These are phyloP conservation scores for Penicillium canescens DNA, from an alignment of 495 filamentous ascomycete species.

Conservation along the genomic window DNA sequence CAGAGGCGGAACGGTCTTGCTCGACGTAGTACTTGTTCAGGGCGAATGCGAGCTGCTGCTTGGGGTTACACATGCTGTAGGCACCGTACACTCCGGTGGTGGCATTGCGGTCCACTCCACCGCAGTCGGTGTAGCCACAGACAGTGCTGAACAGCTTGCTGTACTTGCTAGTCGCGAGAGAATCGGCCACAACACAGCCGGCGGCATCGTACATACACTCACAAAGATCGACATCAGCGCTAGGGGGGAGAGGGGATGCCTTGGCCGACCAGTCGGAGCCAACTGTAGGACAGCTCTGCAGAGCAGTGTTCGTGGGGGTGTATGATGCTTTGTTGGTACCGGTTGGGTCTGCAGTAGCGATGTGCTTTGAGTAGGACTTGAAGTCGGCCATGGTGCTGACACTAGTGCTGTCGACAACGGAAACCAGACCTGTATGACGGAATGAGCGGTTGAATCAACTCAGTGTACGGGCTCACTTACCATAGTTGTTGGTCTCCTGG, in stretches of 20 bases:
- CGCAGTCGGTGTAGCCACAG: conserved; percentile 68
- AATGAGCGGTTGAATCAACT: conserved; percentile 3
- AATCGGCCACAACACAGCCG: conserved; percentile 62
- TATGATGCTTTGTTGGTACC: conserved; percentile 66
- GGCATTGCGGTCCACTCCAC: conserved; percentile 69
- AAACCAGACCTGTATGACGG: conserved; percentile 60
- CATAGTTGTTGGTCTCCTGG: conserved; percentile 87
- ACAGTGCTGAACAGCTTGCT: conserved; percentile 69
- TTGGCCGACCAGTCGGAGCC: conserved; percentile 65
- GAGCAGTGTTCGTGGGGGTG: conserved; percentile 73
- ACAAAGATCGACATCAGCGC: conserved; percentile 73
- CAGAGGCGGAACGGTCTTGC: conserved; percentile 51
- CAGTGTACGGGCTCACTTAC: conserved; percentile 38
- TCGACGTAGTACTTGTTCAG: conserved; percentile 78
- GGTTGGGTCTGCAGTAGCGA: conserved; percentile 67
- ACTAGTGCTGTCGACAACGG: conserved; percentile 56
- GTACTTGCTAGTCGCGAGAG: conserved; percentile 52
- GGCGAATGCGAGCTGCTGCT: conserved; percentile 76
- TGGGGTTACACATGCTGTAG: conserved; percentile 83
- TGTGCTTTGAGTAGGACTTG: conserved; percentile 66
- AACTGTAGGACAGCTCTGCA: conserved; percentile 68
- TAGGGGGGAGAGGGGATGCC: conserved; percentile 70
- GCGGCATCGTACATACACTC: conserved; percentile 75
- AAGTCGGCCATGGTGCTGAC: conserved; percentile 73
- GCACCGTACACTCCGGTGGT: conserved; percentile 79